Base-by-base conservation (phyloP, 1,139 yeast genomes). In the Wickerhamomyces sp. region DNA sequence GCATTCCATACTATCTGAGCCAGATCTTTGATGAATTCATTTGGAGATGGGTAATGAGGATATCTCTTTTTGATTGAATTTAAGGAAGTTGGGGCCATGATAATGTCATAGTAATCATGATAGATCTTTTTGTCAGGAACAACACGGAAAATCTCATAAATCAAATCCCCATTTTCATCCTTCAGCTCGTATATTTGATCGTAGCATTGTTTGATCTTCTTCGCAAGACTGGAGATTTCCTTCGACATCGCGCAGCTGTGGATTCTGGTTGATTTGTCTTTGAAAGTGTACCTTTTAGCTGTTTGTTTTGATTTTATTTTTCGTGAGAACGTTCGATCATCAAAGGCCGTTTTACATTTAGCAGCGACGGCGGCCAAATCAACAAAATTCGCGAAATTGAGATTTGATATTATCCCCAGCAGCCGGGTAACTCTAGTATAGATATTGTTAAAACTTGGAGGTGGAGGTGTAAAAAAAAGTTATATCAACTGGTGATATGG, bases 1-100 rank as follows among this genome's bases (percentile, higher is more conserved):
- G 97, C 97, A 62, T 91, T 91, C 90, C 95, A 88, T 1, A 88
- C 77, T 41, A 91, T 85, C 63, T 87, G 93, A 0, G 84, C 89
- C 50, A 91, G 63, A 62, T 90, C 97, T 48, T 72, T 75, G 37
- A 91, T 68, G 62, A 89, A 90, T 47, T 79, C 82, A 56, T 81
- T 84, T 0, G 87, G 79, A 43, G 71, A 69, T 10, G 69, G 63
- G 65, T 89, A 90, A 51, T 72, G 72, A 45, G 63, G 59, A n/a
- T 64, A 50, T 36, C 68, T 59, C 54, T 68, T 67, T 75, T 79
- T 76, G n/a, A 85, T 81, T 0, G 90, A 84, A 55, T 81, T 83
- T 54, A 85, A 68, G 47, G 86, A 87, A 76, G 84, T 82, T 18
- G 94, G 94, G 45, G 75, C 76, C 47, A 76, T 78, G 50, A 85